Base-by-base conservation (phyloP, 805 yeast species). In the Clavispora phyllophila region DNA sequence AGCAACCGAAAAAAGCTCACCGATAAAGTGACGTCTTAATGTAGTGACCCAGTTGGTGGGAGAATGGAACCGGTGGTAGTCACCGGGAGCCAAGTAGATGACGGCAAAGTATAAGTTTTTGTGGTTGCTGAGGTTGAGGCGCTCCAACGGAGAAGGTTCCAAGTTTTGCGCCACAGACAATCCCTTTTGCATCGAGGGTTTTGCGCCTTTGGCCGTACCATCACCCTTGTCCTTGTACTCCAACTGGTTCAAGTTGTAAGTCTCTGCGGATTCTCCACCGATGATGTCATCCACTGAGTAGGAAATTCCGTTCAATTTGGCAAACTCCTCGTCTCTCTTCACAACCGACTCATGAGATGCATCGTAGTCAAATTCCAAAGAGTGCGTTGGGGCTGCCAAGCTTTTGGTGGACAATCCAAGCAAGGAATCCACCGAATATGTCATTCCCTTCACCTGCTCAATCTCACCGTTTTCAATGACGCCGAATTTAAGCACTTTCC, bases 1-100 rank as follows among this genome's bases (percentile, higher is more conserved):
- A 0, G 98, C 95, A 12, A 93, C 99, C 9, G 96, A 85, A 64
- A 83, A 93, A 37, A 93, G 74, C 63, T 93, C 96, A 19, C 99
- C 99, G 24, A 90, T 86, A 60, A 91, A 93, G 66, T 93, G 97
- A 49, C 98, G 84, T 59, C 99, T 82, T 41, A 87, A 62, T 14
- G 93, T 87, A 37, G 95, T 82, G 17, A 93, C 97, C 99, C 99
- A 93, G 60, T 86, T 84, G 1, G 88, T 78, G 3, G 99, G 99
- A 9, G 98, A 87, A 62, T 93, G 99, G 68, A 84, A 93, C 48
- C 95, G 83, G 65, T 93, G 99, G 64, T 93, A 93, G 61, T 93
- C 99, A 31, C 99, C 99, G 0, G 99, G 99, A 0, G 98, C 96
- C 41, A 93, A 72, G 60, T 93, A 93, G 15, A 93, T 87, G 15